Base-by-base conservation (phyloP, 2,329 filamentous ascomycete genomes). In the Arthrobotrys sinensis region DNA sequence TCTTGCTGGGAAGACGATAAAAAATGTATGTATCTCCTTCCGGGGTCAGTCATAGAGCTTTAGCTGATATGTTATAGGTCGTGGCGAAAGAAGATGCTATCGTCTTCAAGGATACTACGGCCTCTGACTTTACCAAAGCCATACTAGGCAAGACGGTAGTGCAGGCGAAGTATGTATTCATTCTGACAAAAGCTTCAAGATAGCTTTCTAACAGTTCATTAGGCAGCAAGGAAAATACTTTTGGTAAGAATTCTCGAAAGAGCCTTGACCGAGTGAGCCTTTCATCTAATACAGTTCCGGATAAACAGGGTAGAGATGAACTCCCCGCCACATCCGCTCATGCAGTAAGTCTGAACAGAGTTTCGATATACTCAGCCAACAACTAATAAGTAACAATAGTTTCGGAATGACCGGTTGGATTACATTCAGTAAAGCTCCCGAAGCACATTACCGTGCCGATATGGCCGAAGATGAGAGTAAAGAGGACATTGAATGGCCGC, bases 151-250 rank as follows among this genome's bases (percentile, higher is more conserved):
- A 92, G 82, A 93, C 90, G 82, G 90, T 92, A 36, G 81, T 88
- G 46, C 88, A 87, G 28, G 65, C 75, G 40, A 52, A 60, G 75
- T 68, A 72, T 55, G 67, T 36, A 7, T 43, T 21, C 34, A 12
- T 24, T 19, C 6, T 60, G 28, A 3, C 19, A 4, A 14, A n/a
- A 19, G 21, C n/a, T 40, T 65, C 3, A 24, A 90, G 2, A 19
- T 24, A 5, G 32, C 14, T 46, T 14, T 34, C 66, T 66, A 50
- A 72, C 53, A 28, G 3, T 2, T 28, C 1, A 24, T 45, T 63
- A 92, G 92, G 3, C 93, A 92, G 76, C 96, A 97, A 83, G 96
- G 96, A 8, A 99, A 98, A 88, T 98, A 98, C 83, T 98, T 99
- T 84, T 99, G 96, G 90, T 89, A 81, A 6, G 79, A 66, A 36